Conservation (phyloP, 169 alveolate species). For the Plasmodium blacklocki region DNA sequence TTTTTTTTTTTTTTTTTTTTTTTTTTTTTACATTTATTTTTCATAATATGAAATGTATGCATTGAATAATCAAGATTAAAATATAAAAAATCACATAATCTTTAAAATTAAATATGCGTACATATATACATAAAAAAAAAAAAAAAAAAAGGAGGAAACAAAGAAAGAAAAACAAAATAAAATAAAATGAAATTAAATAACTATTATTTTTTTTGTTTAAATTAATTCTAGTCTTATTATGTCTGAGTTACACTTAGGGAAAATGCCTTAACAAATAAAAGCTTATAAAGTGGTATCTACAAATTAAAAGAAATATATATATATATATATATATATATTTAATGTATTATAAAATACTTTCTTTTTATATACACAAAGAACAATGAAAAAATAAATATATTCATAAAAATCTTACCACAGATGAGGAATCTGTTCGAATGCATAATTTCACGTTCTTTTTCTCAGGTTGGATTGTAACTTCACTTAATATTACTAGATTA, state of each 20-base stretch:
- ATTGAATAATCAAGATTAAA: no score
- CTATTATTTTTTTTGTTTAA: background rate
- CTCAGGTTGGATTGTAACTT: constrained; percentile 77
- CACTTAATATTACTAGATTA: constrained; percentile 78
- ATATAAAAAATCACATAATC: no score
- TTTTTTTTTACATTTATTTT: no score
- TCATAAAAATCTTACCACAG: constrained; percentile 64
- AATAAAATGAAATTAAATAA: no score
- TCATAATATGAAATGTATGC: no score
- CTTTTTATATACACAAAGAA: no score
- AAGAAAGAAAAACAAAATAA: constrained; percentile 3
- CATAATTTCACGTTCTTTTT: constrained; percentile 69
- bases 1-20: no score
- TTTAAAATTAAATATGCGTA: background rate
- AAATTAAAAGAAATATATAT: background rate
- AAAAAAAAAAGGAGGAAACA: no score
- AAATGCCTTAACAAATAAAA: constrained; percentile 66
- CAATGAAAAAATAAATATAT: no score
- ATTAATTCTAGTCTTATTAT: background rate
- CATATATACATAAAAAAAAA: constrained; percentile 7
- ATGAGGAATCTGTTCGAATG: constrained; percentile 78
- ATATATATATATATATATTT: no score
- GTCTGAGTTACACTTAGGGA: constrained; percentile 59
- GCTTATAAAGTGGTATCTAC: constrained; percentile 71
- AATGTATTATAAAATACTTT: no score